These are phyloP conservation scores for Paracoccidioides brasiliensis DNA, from an alignment of 2,329 filamentous ascomycete genomes.

Conservation along the genomic window DNA sequence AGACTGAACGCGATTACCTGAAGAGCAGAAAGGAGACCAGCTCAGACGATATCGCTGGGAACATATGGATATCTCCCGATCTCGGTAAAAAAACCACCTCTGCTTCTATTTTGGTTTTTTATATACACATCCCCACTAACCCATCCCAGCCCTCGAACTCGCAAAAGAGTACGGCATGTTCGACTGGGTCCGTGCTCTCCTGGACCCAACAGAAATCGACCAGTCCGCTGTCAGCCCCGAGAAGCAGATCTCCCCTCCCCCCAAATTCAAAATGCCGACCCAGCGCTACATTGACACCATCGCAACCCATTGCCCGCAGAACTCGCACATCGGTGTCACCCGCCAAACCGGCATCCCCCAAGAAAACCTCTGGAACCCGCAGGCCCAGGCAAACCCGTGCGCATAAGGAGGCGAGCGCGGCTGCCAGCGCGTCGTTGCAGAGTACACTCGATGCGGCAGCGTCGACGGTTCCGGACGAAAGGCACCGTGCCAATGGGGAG, in stretches of 20 bases:
- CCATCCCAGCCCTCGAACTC: conserved; percentile 54
- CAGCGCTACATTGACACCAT: conserved; percentile 18
- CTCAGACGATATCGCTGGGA: conserved; percentile 84
- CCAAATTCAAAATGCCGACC: conserved; percentile 55
- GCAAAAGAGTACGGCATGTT: conserved; percentile 77
- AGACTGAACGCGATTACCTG: conserved; percentile 55
- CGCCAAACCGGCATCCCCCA: conserved; percentile 41
- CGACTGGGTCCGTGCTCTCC: conserved; percentile 80
- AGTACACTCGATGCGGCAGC: conserved; percentile 33
- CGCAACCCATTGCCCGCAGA: conserved; percentile 30
- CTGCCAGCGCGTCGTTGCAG: conserved; percentile 37
- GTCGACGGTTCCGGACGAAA: conserved; percentile 12
- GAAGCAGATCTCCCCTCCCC: conserved; percentile 68
- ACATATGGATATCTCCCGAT: conserved; percentile 84
- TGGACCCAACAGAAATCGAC: conserved; percentile 73
- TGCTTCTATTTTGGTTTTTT: background rate
- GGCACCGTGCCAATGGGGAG: conserved; percentile 12
- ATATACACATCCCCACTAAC: background rate
- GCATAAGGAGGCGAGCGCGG: conserved; percentile 34
- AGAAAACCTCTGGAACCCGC: conserved; percentile 39
- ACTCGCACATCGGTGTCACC: conserved; percentile 48
- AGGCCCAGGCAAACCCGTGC: conserved; percentile 40
- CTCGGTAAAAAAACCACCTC: conserved; percentile 36
- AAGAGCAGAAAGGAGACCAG: conserved; percentile 73
- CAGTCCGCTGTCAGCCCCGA: conserved; percentile 53